Percentiles rank a stretch among this genome's conserved stretches.
Evolutionary conservation across 148 eudicot species (phyloP).

Genomic region (Euryodendron excelsum): DNA sequence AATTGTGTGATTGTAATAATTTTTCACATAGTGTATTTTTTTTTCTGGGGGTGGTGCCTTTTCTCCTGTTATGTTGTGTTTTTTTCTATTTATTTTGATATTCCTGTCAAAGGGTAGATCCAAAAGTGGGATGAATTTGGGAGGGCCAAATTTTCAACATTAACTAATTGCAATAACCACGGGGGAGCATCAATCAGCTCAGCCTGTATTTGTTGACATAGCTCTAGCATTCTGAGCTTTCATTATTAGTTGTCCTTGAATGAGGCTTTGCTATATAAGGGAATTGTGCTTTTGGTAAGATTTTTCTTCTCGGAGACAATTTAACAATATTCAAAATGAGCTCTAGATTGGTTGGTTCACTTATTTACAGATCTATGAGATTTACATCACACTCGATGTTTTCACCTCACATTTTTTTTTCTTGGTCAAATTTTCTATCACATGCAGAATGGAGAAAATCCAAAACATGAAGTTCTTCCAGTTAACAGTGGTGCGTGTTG

Average conservation of each 20-base stretch:
- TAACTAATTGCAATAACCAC: no score
- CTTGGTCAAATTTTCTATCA: background rate
- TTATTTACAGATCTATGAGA: background rate
- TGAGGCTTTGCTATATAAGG: background rate
- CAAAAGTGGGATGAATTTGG: no score
- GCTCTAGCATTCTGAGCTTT: background rate
- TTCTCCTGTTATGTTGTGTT: no score
- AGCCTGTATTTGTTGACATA: background rate
- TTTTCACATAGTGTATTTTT: no score
- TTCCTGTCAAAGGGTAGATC: no score
- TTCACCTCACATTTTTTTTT: background rate
- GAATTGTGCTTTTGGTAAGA: background rate
- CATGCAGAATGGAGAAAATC: background rate
- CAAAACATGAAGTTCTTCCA: background rate
- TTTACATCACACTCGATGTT: background rate
- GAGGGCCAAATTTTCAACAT: no score
- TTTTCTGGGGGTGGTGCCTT: no score
- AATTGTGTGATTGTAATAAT: no score
- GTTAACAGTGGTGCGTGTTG: constrained; percentile 6
- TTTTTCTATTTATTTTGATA: no score
- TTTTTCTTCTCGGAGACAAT: no score
- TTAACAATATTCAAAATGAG: background rate
- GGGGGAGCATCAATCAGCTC: no score
- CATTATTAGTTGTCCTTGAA: background rate
- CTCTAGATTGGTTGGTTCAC: background rate